Evolutionary conservation across 108 stramenopile species (phyloP), one percentile per base, ranked within the genome.

Genomic region (Skeletonema menzelii): DNA sequence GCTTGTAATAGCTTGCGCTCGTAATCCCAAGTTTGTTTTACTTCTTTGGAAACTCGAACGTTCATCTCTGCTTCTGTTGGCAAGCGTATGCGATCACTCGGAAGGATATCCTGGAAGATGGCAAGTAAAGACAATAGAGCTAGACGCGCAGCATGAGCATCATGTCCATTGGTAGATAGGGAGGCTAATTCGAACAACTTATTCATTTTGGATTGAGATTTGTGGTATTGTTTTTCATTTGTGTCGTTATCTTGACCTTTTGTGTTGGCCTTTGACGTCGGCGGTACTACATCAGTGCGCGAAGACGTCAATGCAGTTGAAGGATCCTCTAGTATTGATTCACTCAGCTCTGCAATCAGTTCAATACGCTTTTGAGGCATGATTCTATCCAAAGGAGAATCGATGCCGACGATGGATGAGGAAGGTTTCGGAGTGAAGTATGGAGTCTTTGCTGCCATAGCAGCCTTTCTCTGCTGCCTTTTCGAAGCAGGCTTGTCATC

Each of bases 61-160:
- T 88, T 76, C 76, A 82, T 72, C 74, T 97, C 97, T 0, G 79
- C 66, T 57, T 84, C 88, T 7, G 91, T 94, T 26, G 94, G 96
- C n/a, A 93, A 67, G 24, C 95, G 88, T 32, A 98, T 96, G 22
- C 97, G 86, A 73, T 97, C 97, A 11, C 84, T 76, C 12, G 98
- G 98, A 5, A 97, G 55, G 32, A 98, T 89, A 60, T 98, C 98
- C 70, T 87, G 84, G 61, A 95, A 97, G 11, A 98, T 87, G 15
- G 96, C 96, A 46, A 97, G 76, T 31, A 95, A 69, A 1, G 95
- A 96, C 59, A 96, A 57, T 22, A 97, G 65, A 0, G 91, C 95
- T 15, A 97, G 69, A 15, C 82, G 81, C 3, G 93, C 86, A 12
- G 87, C 84, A 46, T 84, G 84, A 27, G 85, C 84, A 47, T 91